A percentile compares a stretch with the other conserved stretches of the same genome.
Conservation (phyloP, 2,329 filamentous ascomycete species). For the Diaporthe citriasiana region DNA sequence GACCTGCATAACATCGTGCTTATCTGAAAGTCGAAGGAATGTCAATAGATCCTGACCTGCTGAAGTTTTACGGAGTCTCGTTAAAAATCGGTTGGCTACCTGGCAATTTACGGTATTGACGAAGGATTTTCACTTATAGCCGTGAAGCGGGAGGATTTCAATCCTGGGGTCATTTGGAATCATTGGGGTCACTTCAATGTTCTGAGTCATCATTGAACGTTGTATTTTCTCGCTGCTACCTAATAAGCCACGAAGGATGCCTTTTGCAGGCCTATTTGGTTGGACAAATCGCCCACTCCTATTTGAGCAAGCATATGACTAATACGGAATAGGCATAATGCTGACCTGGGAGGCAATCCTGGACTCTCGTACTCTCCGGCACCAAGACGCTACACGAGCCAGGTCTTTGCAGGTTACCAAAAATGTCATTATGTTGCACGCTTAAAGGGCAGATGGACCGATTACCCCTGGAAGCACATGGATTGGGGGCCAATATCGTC, state of each 20-base stretch:
- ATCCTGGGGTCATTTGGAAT: not conserved
- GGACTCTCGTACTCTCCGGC: conserved; percentile 6
- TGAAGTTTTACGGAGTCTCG: not conserved
- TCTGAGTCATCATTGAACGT: conserved; percentile 1
- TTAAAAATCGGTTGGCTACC: not conserved
- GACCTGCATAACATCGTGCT: conserved; percentile 15
- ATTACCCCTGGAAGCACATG: not conserved
- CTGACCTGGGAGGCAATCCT: not conserved
- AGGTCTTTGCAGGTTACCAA: too few species aligned
- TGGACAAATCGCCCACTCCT: not conserved
- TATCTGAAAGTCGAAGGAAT: conserved; percentile 7
- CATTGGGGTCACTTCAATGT: conserved; percentile 8
- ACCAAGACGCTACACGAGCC: conserved; percentile 11
- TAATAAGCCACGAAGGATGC: conserved; percentile 16
- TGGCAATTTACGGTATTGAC: not conserved
- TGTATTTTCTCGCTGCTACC: conserved; percentile 27
- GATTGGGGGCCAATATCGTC: not conserved
- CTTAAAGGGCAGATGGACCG: not conserved
- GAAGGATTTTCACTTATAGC: conserved; percentile 8
- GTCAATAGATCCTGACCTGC: not conserved
- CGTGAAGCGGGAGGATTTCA: conserved; percentile 1
- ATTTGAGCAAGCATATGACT: not conserved
- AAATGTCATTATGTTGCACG: not conserved
- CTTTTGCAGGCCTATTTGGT: not conserved
- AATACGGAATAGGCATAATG: conserved; percentile 28